phyloP scores from a whole-genome alignment of 129 eudicot genomes.

The Kitagawia praeruptora region DNA sequence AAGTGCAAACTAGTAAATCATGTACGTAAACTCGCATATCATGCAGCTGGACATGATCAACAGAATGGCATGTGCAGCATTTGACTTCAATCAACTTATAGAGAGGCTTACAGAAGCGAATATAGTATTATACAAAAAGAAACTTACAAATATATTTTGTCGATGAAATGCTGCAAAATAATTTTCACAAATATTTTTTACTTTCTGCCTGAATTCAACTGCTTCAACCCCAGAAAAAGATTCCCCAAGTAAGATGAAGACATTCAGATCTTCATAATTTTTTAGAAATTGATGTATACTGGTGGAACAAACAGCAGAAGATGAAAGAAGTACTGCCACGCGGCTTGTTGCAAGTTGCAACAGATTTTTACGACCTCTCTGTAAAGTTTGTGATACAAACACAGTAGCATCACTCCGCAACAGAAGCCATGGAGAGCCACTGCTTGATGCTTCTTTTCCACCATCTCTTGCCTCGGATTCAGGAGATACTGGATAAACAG shows the following conservation, averaged over 20 bases:
- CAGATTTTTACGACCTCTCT: slow-evolving; percentile 79
- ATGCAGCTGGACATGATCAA: not conserved
- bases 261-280: slow-evolving; percentile 72
- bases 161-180: slow-evolving; percentile 76
- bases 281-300: slow-evolving; percentile 89
- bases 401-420: slow-evolving; percentile 73
- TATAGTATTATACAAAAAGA: not conserved
- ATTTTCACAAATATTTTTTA: slow-evolving; percentile 68
- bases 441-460: slow-evolving; percentile 75
- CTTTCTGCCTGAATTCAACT: slow-evolving; percentile 69
- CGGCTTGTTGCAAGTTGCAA: slow-evolving; percentile 96
- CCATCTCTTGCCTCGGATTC: slow-evolving; percentile 48
- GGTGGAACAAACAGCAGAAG: slow-evolving; percentile 69
- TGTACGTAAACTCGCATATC: not conserved
- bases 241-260: slow-evolving; percentile 85
- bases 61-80: not conserved
- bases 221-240: slow-evolving; percentile 85
- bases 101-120: not conserved
- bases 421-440: slow-evolving; percentile 92
- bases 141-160: slow-evolving; percentile 82
- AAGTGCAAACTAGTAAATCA: not conserved
- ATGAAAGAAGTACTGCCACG: slow-evolving; percentile 79
- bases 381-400: slow-evolving; percentile 68
- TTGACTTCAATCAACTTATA: not conserved
- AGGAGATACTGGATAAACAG: slow-evolving; percentile 21